Evolutionary conservation across 202 grass and related monocot species (phyloP), one percentile per base, ranked within the genome.

Genomic region (Setaria viridis): DNA sequence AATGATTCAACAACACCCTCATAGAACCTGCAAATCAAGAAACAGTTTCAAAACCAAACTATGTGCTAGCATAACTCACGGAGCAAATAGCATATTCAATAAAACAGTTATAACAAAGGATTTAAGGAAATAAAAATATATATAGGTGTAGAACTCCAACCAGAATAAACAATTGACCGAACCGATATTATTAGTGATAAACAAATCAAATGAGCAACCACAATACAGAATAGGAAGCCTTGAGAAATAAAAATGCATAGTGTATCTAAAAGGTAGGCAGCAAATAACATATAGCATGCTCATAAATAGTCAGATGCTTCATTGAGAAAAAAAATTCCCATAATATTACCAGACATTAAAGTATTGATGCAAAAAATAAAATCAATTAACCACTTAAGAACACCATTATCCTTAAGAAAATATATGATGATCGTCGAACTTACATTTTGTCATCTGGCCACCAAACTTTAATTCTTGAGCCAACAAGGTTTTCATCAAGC

Each of bases 401-500:
- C 35, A 87, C 25, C 7, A 43, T 50, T 86, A 69, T 49, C 56
- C 29, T 53, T 37, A 76, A 45, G 85, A 83, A 79, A 19, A 83
- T 15, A 48, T 33, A 86, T 67, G 4, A 81, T 45, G 25, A 35
- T 69, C 10, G 57, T 34, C 46, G 19, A 41, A 60, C 89, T 97
- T 90, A 97, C 94, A 72, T 88, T 81, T 94, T 78, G 54, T 97
- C 94, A 58, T 89, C 76, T 2, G 94, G 89, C 94, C 91, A 97
- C 94, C 94, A 97, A 34, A 97, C 91, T 92, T 92, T 92, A 45
- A 97, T 83, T 86, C 85, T 97, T 72, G 87, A 77, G 11, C 91
- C 91, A 63, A 97, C 30, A 80, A 97, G 86, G 49, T 69, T 88
- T 82, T 66, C 80, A 72, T 90, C 83, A 59, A 88, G 57, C 35